phyloP scores from a whole-genome alignment of 805 yeast genomes.

The Tetrapisispora pingtungensis region DNA sequence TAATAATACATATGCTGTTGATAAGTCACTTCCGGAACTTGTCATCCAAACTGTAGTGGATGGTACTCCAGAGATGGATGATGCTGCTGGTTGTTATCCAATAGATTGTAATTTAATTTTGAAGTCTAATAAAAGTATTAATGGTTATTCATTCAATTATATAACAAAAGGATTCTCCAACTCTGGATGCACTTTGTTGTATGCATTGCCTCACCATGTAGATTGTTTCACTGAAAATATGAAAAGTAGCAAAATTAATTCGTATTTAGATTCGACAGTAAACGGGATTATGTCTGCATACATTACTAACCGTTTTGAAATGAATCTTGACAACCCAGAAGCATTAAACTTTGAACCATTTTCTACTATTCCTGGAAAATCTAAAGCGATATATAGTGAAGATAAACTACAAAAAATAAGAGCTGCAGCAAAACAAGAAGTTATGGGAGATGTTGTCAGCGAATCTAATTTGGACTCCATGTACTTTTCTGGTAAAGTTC shows the following conservation, averaged over 20 bases:
- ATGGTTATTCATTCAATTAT: slow-evolving; percentile 36
- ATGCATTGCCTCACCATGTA: slow-evolving; percentile 62
- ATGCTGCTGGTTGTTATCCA: slow-evolving; percentile 55
- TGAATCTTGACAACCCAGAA: slow-evolving; percentile 37
- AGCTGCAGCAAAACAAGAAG: slow-evolving; percentile 30
- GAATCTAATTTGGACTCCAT: slow-evolving; percentile 58
- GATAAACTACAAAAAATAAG: slow-evolving; percentile 25
- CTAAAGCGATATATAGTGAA: slow-evolving; percentile 20
- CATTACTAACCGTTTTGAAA: slow-evolving; percentile 32
- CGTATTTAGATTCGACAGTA: slow-evolving; percentile 38
- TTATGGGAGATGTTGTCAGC: slow-evolving; percentile 33
- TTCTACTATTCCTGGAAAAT: slow-evolving; percentile 26
- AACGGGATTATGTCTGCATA: slow-evolving; percentile 40
- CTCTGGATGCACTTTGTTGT: slow-evolving; percentile 38
- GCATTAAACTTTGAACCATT: slow-evolving; percentile 38
- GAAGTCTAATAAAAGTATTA: slow-evolving; percentile 29
- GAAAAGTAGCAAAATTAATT: slow-evolving; percentile 8
- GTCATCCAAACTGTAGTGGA: slow-evolving; percentile 53
- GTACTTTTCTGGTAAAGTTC: slow-evolving; percentile 81
- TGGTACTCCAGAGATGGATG: slow-evolving; percentile 38
- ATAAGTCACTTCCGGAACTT: slow-evolving; percentile 32
- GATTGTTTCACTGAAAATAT: slow-evolving; percentile 32
- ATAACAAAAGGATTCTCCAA: slow-evolving; percentile 37
- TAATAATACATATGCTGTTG: slow-evolving; percentile 14
- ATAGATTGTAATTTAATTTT: slow-evolving; percentile 38